Evolutionary conservation across 2,329 filamentous ascomycete species (phyloP).

Genomic region (Pseudopyrenochaeta lycopersici): DNA sequence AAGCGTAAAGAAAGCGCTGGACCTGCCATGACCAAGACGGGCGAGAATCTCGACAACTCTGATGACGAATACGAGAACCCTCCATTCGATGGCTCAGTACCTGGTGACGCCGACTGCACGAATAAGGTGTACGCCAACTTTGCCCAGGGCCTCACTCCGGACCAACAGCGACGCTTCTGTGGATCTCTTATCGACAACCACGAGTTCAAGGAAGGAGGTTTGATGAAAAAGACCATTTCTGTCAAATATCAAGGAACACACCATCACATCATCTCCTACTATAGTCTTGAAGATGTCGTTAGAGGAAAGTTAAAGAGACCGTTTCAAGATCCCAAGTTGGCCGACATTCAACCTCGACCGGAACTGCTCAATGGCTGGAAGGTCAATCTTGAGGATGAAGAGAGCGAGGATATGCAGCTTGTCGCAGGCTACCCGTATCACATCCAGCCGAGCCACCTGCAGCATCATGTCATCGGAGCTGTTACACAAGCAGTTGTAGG

Average conservation of each 20-base stretch:
- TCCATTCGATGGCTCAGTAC: slow-evolving; percentile 25
- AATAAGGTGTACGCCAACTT: slow-evolving; percentile 49
- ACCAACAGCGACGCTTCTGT: slow-evolving; percentile 69
- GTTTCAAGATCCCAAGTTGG: slow-evolving; percentile 43
- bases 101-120: slow-evolving; percentile 34
- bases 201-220: slow-evolving; percentile 80
- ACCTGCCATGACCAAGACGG: slow-evolving; percentile 37
- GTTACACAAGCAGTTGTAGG: slow-evolving; percentile 31
- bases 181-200: slow-evolving; percentile 92
- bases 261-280: slow-evolving; percentile 91
- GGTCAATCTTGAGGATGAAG: slow-evolving; percentile 49
- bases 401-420: slow-evolving; percentile 45
- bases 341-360: slow-evolving; percentile 42
- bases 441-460: slow-evolving; percentile 37
- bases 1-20: slow-evolving; percentile 46
- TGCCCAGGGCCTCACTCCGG: slow-evolving; percentile 51
- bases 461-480: slow-evolving; percentile 33
- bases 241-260: slow-evolving; percentile 76
- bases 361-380: slow-evolving; percentile 49
- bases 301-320: slow-evolving; percentile 47
- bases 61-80: slow-evolving; percentile 47
- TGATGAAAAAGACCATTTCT: slow-evolving; percentile 94
- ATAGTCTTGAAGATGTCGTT: slow-evolving; percentile 80
- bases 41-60: slow-evolving; percentile 38
- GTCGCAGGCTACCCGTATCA: slow-evolving; percentile 40